Evolutionary conservation across 371 early-diverging fungal species (phyloP), one percentile per base, ranked within the genome.

Genomic region (Coemansia linderi): DNA sequence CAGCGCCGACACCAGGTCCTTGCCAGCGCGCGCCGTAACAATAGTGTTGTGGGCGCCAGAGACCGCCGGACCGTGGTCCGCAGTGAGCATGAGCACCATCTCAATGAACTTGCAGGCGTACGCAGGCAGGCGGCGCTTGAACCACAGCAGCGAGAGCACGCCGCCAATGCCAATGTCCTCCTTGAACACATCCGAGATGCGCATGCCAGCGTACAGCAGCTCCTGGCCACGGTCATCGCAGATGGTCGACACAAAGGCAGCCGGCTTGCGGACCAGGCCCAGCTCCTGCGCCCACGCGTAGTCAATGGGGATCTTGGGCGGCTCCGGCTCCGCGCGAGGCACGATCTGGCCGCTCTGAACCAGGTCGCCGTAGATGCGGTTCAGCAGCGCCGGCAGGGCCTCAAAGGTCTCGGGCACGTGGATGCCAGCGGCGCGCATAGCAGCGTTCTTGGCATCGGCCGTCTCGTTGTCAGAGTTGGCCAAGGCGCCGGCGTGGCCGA

Each of bases 141-240:
- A 98, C 98, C 98, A 98, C 81, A 98, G 84, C 50, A 98, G 89
- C 43, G 92, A 92, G 63, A 98, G 83, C 10, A 98, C 98, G 68
- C 98, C 98, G 77, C 98, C 98, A 63, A 98, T 92, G 75, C 98
- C 98, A 81, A 98, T 93, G 64, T 96, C 90, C 73, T 98, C 95
- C 86, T 93, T 92, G 86, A 98, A 98, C 24, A 98, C 97, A 78
- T 96, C 95, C 36, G 93, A 91, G 72, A 98, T 98, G 67, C 95
- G 89, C 95, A 98, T 96, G 72, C 98, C 98, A 40, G 98, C 97
- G 84, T 98, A 98, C 80, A 97, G 84, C 64, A 98, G 85, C 84
- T 98, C 98, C 84, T 98, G 95, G 62, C 98, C 98, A 86, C 98
- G 94, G 84, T 98, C 98, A 85, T 98, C 98, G 70, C 92, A 94